Percentiles rank a stretch among this genome's conserved stretches.
phyloP scores from a whole-genome alignment of 2,329 filamentous ascomycete species.

The Cercospora beticola region DNA sequence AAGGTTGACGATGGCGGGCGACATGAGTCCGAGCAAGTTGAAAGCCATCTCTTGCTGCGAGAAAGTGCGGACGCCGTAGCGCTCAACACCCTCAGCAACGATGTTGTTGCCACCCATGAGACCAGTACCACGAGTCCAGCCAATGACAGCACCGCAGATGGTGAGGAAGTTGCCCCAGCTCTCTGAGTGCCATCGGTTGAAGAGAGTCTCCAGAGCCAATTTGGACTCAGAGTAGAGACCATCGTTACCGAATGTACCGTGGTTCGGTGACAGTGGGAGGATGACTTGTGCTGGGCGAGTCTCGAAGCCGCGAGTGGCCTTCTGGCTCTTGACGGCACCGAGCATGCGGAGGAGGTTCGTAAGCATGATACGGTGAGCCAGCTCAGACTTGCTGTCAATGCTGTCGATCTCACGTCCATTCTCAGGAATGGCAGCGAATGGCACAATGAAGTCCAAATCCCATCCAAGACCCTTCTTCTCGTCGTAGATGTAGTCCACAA shows the following conservation, averaged over 20 bases:
- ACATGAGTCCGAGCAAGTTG: slow-evolving; percentile 95
- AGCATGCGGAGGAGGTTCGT: slow-evolving; percentile 93
- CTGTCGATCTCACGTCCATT: slow-evolving; percentile 95
- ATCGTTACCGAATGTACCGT: slow-evolving; percentile 96
- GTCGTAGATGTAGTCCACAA: slow-evolving; percentile 96
- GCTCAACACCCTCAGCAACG: slow-evolving; percentile 94
- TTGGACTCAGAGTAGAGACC: slow-evolving; percentile 98
- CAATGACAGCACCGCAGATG: slow-evolving; percentile 96
- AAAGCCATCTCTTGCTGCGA: slow-evolving; percentile 99
- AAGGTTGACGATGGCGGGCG: slow-evolving; percentile 86
- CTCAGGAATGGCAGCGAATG: slow-evolving; percentile 96
- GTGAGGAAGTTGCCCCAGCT: slow-evolving; percentile 97
- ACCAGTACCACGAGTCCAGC: slow-evolving; percentile 97
- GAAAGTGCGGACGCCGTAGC: slow-evolving; percentile 95
- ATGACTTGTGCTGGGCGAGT: slow-evolving; percentile 96
- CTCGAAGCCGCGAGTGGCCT: slow-evolving; percentile 82
- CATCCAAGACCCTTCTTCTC: slow-evolving; percentile 93
- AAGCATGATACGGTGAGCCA: slow-evolving; percentile 98
- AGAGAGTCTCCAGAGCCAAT: slow-evolving; percentile 91
- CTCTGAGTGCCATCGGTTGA: slow-evolving; percentile 98
- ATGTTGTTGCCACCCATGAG: slow-evolving; percentile 98
- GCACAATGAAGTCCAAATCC: slow-evolving; percentile 95
- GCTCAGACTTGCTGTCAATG: slow-evolving; percentile 95
- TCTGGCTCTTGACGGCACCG: slow-evolving; percentile 86
- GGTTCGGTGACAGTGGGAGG: slow-evolving; percentile 92